Conservation (phyloP, 1,139 yeast genomes). For the Sugiyamaella grinbergsii region DNA sequence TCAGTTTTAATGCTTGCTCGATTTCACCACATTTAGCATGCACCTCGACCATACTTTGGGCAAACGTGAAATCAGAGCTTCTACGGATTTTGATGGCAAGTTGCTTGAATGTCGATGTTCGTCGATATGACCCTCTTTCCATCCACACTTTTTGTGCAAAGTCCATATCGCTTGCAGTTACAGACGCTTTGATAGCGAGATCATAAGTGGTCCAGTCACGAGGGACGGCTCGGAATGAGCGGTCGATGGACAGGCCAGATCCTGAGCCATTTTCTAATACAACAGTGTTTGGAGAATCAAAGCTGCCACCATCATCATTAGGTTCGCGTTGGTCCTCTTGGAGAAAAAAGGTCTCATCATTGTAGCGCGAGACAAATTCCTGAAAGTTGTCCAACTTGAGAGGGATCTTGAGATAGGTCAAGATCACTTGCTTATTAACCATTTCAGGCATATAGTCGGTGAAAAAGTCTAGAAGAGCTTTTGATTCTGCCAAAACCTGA, state of each 20-base stretch:
- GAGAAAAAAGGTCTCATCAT: slow-evolving; percentile 48
- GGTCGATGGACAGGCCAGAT: slow-evolving; percentile 3
- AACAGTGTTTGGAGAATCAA: slow-evolving; percentile 5
- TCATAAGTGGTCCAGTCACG: slow-evolving; percentile 60
- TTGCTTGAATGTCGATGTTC: slow-evolving; percentile 51
- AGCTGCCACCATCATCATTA: slow-evolving; percentile 1
- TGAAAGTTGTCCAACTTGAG: slow-evolving; percentile 50
- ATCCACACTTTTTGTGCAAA: slow-evolving; percentile 71
- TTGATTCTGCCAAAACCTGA: slow-evolving; percentile 69
- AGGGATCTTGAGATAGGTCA: slow-evolving; percentile 58
- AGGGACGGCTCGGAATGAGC: slow-evolving; percentile 35
- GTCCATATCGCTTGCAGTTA: slow-evolving; percentile 52
- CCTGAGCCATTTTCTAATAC: slow-evolving; percentile 23
- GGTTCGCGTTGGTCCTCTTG: not conserved
- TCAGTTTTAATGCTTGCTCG: slow-evolving; percentile 70
- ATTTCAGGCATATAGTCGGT: slow-evolving; percentile 48
- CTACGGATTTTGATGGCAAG: slow-evolving; percentile 49
- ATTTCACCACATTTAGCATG: slow-evolving; percentile 55
- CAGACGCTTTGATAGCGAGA: slow-evolving; percentile 67
- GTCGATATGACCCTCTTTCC: slow-evolving; percentile 75
- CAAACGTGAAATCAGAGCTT: slow-evolving; percentile 65
- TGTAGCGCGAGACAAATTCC: slow-evolving; percentile 56
- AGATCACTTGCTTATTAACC: slow-evolving; percentile 49
- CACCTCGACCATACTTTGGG: slow-evolving; percentile 60
- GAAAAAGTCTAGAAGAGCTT: slow-evolving; percentile 71